Evolutionary conservation across 345 rosid species (phyloP), one percentile per base, ranked within the genome.

Genomic region (Microcos paniculata): DNA sequence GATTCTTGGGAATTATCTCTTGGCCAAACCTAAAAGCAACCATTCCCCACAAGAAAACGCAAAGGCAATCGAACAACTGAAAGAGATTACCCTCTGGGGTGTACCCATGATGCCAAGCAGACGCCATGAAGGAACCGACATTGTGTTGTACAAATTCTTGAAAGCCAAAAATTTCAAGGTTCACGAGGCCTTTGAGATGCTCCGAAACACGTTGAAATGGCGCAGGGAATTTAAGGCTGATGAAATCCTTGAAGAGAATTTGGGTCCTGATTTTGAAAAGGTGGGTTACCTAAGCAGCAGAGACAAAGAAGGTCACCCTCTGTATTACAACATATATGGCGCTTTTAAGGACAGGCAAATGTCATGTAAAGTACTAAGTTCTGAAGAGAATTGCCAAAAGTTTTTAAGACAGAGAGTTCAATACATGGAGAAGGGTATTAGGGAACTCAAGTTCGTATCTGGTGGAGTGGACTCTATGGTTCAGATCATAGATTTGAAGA

Each of bases 81-180:
- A 71, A 71, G 85, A 83, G 18, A 81, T 86, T 8, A 75, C 78
- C 24, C 73, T 89, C 2, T 87, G 92, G 95, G 90, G 90, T 0
- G 85, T 89, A 52, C 87, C 95, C 43, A 59, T 89, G 42, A 70
- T 89, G 78, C 92, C 91, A n/a, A 86, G 89, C 35, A 78, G 74
- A 66, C 81, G 85, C 71, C 92, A 87, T 38, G 80, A 74, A 71
- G 84, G 89, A 18, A 86, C 90, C 3, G 85, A 89, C 16, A 42
- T 35, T 31, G 82, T 90, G 52, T 82, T 90, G 2, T 23, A 71
- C 67, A 90, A 88, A 74, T 87, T 89, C 87, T 79, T 87, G 68
- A 82, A 80, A 71, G 89, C 89, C 0, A 80, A 75, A 12, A 79
- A 78, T 43, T 89, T 64, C 55, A 86, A 83, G 69, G 90, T 80